phyloP scores from a whole-genome alignment of 176 grass and related monocot species.

The Juncus effusus region DNA sequence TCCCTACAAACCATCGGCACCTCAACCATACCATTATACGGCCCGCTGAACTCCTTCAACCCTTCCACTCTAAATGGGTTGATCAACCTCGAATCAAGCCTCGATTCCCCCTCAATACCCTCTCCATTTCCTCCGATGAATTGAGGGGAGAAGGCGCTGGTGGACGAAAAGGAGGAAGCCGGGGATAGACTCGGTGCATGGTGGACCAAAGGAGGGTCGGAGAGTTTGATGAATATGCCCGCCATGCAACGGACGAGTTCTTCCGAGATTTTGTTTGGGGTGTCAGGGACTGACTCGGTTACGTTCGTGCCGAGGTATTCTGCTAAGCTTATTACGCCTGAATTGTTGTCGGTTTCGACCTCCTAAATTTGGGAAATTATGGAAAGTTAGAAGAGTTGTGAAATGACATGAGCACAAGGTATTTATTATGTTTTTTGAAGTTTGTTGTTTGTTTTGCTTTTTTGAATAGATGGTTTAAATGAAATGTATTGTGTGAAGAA shows the following conservation, averaged over 20 bases:
- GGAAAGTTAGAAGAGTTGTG: too few relatives aligned
- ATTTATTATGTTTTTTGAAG: too few relatives aligned
- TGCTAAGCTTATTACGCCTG: slow-evolving; percentile 80
- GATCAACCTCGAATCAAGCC: slow-evolving; percentile 77
- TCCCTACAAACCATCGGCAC: slow-evolving; percentile 72
- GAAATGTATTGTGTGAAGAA: too few relatives aligned
- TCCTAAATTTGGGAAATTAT: slow-evolving; percentile 1
- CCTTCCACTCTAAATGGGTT: slow-evolving; percentile 93
- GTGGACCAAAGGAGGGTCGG: slow-evolving; percentile 76
- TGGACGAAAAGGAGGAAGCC: slow-evolving; percentile 76
- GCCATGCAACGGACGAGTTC: slow-evolving; percentile 95
- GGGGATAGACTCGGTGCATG: slow-evolving; percentile 56
- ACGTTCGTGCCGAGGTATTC: slow-evolving; percentile 87
- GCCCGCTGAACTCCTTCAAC: slow-evolving; percentile 93
- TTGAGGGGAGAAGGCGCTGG: slow-evolving; percentile 70
- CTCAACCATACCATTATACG: slow-evolving; percentile 92
- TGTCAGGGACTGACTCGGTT: slow-evolving; percentile 74
- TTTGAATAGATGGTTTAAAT: too few relatives aligned
- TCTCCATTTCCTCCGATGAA: slow-evolving; percentile 55
- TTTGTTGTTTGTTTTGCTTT: too few relatives aligned
- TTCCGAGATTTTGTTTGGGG: slow-evolving; percentile 87
- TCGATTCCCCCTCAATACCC: slow-evolving; percentile 55
- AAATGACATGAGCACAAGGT: too few relatives aligned
- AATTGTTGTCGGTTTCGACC: slow-evolving; percentile 14
- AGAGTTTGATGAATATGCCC: slow-evolving; percentile 73